Evolutionary conservation across 1,284 basidiomycete species (phyloP), one percentile per base, ranked within the genome.

Genomic region (Anthracocystis setariae): DNA sequence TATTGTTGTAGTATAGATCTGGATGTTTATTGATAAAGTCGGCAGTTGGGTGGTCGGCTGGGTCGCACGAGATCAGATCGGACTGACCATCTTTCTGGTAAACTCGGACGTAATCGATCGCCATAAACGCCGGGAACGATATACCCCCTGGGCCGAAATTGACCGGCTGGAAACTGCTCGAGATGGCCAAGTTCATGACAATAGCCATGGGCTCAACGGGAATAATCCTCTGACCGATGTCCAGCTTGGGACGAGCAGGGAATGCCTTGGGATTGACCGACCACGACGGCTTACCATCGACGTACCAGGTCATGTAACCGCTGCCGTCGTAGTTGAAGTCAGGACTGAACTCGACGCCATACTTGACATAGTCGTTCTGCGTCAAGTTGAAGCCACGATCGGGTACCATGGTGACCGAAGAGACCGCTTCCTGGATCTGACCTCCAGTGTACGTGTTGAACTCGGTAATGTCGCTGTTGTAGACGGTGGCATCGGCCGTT

Each of bases 341-440:
- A 1, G 83, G 83, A 10, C 44, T 63, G 61, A 77, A 84, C 47
- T 83, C 82, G 46, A 83, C 67, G 39, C 81, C 83, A 43, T 78
- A 78, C 33, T 43, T 69, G 42, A 74, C 58, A 24, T 68, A 77
- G 12, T 70, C 48, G 33, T 54, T 47, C 17, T 58, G 33, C 0
- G 72, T 63, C 29, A 61, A 51, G 17, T 73, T 53, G 57, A 77
- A 84, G 5, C 76, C 74, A 9, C 62, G 49, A 23, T 77, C 73
- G 3, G 79, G 80, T 5, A 82, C 73, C 3, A 50, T 42, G 0
- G 79, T 74, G 1, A 82, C 60, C 2, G 58, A 76, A 2, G 81
- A 83, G 18, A 82, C 66, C n/a, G 82, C 77, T 61, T 84, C 81
- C 58, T 84, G 83, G 27, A 78, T 73, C 32, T 55, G 59, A 15